These are phyloP conservation scores for Yamadazyma philogaea DNA, from an alignment of 805 yeast genomes.

Conservation along the genomic window DNA sequence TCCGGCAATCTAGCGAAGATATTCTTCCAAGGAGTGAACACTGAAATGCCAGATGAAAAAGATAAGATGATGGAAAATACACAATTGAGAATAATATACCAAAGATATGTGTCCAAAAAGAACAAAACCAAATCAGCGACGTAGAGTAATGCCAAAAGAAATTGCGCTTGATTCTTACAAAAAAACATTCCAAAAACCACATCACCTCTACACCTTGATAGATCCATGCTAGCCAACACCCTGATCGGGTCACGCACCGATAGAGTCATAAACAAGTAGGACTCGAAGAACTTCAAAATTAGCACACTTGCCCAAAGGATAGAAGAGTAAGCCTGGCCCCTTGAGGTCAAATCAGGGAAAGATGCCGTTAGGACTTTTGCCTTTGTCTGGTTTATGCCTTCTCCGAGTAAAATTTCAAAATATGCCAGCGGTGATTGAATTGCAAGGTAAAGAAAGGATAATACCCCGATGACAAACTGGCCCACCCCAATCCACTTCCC, in stretches of 20 bases:
- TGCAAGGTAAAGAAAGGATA: slow-evolving; percentile 29
- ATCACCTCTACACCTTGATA: slow-evolving; percentile 29
- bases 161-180: slow-evolving; percentile 28
- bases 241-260: slow-evolving; percentile 35
- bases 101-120: slow-evolving; percentile 38
- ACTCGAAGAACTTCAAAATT: slow-evolving; percentile 32
- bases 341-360: slow-evolving; percentile 23
- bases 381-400: slow-evolving; percentile 11
- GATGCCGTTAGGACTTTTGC: slow-evolving; percentile 18
- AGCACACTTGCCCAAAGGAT: slow-evolving; percentile 31
- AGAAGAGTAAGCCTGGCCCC: slow-evolving; percentile 24
- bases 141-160: slow-evolving; percentile 23
- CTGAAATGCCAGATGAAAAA: slow-evolving; percentile 29
- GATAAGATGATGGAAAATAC: slow-evolving; percentile 32
- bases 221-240: slow-evolving; percentile 24
- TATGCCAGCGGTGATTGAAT: slow-evolving; percentile 24
- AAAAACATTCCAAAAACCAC: slow-evolving; percentile 20
- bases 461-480: slow-evolving; percentile 28
- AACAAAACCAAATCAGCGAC: slow-evolving; percentile 31
- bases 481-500: slow-evolving; percentile 23
- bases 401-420: slow-evolving; percentile 15
- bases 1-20: slow-evolving; percentile 35
- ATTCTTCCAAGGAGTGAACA: slow-evolving; percentile 39
- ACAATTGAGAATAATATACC: slow-evolving; percentile 39
- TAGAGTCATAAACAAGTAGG: slow-evolving; percentile 34